Percentiles rank a stretch among this genome's conserved stretches.
These are phyloP conservation scores for Viridothelium virens DNA, from an alignment of 495 filamentous ascomycete genomes.

Conservation along the genomic window DNA sequence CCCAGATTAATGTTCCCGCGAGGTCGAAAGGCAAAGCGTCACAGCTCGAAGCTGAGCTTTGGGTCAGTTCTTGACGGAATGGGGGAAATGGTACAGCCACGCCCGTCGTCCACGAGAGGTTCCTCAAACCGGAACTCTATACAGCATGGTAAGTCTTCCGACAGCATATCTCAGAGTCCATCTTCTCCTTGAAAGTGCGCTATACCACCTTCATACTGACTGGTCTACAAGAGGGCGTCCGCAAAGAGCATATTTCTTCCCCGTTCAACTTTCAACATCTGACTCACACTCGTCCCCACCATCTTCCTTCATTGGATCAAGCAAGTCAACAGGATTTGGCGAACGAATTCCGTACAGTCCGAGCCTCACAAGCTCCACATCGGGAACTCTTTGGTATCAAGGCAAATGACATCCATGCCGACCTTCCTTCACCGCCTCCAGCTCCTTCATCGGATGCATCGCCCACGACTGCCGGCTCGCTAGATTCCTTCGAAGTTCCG, in stretches of 20 bases:
- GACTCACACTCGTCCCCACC: conserved; percentile 62
- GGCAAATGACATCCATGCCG: conserved; percentile 52
- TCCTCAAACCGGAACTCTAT: neutral
- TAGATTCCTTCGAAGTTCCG: conserved; percentile 2
- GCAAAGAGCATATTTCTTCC: conserved; percentile 54
- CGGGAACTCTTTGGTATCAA: conserved; percentile 55
- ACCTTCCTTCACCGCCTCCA: conserved; percentile 10
- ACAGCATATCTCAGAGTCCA: neutral
- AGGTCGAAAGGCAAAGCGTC: conserved; percentile 1
- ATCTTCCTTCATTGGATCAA: conserved; percentile 52
- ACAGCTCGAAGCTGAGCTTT: conserved; percentile 11
- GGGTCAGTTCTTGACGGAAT: conserved; percentile 4
- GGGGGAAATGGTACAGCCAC: neutral
- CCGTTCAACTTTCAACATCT: conserved; percentile 88
- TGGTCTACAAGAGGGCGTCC: neutral
- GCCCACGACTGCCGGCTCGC: conserved; percentile 3
- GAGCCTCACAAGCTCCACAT: conserved; percentile 56
- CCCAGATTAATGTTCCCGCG: neutral
- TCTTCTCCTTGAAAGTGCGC: too few relatives aligned
- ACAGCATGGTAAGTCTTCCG: neutral
- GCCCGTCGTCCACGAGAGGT: neutral
- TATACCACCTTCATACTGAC: neutral
- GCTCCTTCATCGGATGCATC: neutral
- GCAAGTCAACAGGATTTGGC: conserved; percentile 54
- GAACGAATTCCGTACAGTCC: conserved; percentile 59